phyloP scores from a whole-genome alignment of 2,329 filamentous ascomycete species.

The Tolypocladium tropicale region DNA sequence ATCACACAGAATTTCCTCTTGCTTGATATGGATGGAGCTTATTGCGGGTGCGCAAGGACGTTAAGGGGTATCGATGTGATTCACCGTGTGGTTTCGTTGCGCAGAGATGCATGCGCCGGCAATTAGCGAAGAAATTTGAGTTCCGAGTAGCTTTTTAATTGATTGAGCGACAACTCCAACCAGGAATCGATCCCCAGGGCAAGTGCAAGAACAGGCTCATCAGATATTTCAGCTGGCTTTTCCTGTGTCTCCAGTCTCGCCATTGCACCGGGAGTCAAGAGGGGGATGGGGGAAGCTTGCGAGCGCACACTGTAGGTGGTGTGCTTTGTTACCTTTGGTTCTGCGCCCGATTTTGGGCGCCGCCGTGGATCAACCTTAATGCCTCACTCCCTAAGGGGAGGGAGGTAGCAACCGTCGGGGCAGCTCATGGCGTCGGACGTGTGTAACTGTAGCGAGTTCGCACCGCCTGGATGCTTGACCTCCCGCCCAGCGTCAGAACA shows the following conservation, averaged over 20 bases:
- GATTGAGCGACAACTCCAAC: neutral
- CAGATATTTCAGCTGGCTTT: neutral
- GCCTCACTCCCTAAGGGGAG: too few relatives aligned
- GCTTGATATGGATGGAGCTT: neutral
- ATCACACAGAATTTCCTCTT: conserved; percentile 1
- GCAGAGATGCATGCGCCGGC: neutral
- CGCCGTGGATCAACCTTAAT: neutral
- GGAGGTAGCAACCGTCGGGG: neutral
- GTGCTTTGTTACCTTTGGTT: neutral
- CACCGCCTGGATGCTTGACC: neutral
- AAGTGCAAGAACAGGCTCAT: neutral
- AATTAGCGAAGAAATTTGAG: neutral
- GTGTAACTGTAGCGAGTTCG: neutral
- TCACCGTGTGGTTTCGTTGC: neutral
- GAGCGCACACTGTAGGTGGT: neutral
- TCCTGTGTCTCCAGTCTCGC: too few relatives aligned
- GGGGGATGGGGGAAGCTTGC: too few relatives aligned
- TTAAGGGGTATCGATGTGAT: neutral
- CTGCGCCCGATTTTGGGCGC: neutral
- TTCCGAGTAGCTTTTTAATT: neutral
- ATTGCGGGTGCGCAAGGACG: neutral
- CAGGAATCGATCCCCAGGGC: neutral
- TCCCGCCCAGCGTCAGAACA: neutral
- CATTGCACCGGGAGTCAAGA: too few relatives aligned
- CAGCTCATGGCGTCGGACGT: neutral